These are phyloP conservation scores for Cladosporium sp. DNA, from an alignment of 2,329 filamentous ascomycete genomes.

Conservation along the genomic window DNA sequence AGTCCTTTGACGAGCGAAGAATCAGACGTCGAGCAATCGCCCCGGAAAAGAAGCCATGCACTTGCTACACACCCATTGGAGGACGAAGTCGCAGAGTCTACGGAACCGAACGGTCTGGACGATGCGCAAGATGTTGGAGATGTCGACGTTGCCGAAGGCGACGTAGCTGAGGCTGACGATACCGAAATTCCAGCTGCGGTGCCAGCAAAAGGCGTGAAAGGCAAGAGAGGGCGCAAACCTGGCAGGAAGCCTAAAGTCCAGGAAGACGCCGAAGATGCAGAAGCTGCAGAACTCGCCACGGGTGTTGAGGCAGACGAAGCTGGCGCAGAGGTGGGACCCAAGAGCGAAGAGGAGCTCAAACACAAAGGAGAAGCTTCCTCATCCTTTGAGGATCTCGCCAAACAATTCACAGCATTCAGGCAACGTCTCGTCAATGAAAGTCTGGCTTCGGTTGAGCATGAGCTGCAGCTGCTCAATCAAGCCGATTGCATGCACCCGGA, in stretches of 20 bases:
- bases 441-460: slow-evolving; percentile 71
- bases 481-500: slow-evolving; percentile 74
- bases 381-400: slow-evolving; percentile 68
- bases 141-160: background rate
- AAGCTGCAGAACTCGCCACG: slow-evolving; percentile 7
- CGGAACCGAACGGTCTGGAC: slow-evolving; percentile 27
- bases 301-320: slow-evolving; percentile 25
- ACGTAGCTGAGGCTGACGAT: slow-evolving; percentile 37
- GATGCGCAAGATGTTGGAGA: slow-evolving; percentile 28
- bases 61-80: slow-evolving; percentile 14
- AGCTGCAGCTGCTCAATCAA: slow-evolving; percentile 57
- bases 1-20: slow-evolving; percentile 37
- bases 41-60: slow-evolving; percentile 31
- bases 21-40: slow-evolving; percentile 32
- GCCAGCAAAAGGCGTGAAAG: slow-evolving; percentile 23
- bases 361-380: slow-evolving; percentile 27
- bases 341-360: slow-evolving; percentile 51
- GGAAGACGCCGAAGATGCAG: slow-evolving; percentile 34
- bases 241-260: slow-evolving; percentile 17
- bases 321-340: slow-evolving; percentile 29
- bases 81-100: slow-evolving; percentile 11
- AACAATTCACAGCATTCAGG: slow-evolving; percentile 80
- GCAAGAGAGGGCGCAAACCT: slow-evolving; percentile 12
- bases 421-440: slow-evolving; percentile 50
- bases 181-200: slow-evolving; percentile 19